Evolutionary conservation across 345 rosid species (phyloP).

Genomic region (Linum tenue): DNA sequence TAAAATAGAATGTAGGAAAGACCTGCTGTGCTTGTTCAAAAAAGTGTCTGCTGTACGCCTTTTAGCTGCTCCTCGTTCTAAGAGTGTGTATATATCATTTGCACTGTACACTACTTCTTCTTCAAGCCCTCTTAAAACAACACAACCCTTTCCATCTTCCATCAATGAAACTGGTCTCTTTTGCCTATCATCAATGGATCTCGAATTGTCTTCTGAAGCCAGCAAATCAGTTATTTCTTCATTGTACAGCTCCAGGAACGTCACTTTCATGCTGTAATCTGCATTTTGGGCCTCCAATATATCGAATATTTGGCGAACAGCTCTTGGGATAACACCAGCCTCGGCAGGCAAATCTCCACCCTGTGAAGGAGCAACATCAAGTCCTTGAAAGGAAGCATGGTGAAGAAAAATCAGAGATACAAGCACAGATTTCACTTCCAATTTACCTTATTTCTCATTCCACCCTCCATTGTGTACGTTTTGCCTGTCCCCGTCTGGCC

Average conservation of each 20-base stretch:
- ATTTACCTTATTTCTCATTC: slow-evolving; percentile 74
- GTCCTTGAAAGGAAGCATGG: background rate
- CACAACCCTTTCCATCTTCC: slow-evolving; percentile 94
- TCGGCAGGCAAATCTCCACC: slow-evolving; percentile 87
- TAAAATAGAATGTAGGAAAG: background rate
- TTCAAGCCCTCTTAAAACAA: slow-evolving; percentile 80
- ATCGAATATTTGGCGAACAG: slow-evolving; percentile 78
- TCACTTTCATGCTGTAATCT: slow-evolving; percentile 84
- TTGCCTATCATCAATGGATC: slow-evolving; percentile 56
- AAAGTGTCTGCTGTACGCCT: slow-evolving; percentile 86
- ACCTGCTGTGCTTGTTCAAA: slow-evolving; percentile 87
- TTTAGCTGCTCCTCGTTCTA: slow-evolving; percentile 74
- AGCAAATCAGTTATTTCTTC: slow-evolving; percentile 85
- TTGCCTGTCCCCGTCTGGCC: slow-evolving; percentile 92
- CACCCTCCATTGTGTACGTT: slow-evolving; percentile 96
- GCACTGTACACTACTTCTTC: slow-evolving; percentile 91
- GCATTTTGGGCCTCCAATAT: slow-evolving; percentile 79
- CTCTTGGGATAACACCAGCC: slow-evolving; percentile 91
- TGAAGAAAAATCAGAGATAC: background rate
- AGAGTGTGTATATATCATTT: slow-evolving; percentile 68
- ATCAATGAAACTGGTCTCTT: slow-evolving; percentile 76
- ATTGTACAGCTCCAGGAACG: slow-evolving; percentile 85
- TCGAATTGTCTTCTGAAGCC: slow-evolving; percentile 58
- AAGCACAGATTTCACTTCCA: background rate
- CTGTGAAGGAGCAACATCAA: slow-evolving; percentile 17